Percentiles rank a stretch among this genome's conserved stretches.
phyloP scores from a whole-genome alignment of 2,329 filamentous ascomycete genomes.

The Beauveria sp. region DNA sequence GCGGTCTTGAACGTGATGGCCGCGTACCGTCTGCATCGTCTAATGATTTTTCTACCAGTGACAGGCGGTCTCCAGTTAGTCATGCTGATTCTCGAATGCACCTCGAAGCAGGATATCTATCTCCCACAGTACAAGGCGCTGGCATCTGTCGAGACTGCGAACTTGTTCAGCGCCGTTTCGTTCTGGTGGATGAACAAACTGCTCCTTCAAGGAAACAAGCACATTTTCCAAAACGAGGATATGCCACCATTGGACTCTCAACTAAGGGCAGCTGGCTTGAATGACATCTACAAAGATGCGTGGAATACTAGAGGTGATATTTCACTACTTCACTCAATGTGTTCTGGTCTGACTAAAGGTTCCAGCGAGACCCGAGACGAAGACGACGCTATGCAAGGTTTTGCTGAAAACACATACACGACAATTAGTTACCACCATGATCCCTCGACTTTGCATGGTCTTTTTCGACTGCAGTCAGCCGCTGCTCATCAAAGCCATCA shows the following conservation, averaged over 20 bases:
- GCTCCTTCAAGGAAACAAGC: slow-evolving; percentile 2
- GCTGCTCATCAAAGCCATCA: slow-evolving; percentile 29
- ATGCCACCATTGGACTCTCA: slow-evolving; percentile 1
- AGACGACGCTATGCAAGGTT: neutral
- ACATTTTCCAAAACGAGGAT: slow-evolving; percentile 1
- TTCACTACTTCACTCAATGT: neutral
- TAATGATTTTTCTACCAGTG: neutral
- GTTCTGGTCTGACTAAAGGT: neutral
- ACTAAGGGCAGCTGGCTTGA: neutral
- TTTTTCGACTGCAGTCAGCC: slow-evolving; percentile 34
- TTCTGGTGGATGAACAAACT: slow-evolving; percentile 11
- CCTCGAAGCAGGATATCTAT: neutral
- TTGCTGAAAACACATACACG: neutral
- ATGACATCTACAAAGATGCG: neutral
- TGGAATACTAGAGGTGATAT: neutral
- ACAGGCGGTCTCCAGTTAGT: neutral
- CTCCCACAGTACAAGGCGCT: neutral
- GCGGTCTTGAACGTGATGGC: neutral
- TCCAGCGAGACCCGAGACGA: neutral
- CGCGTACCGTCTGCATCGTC: neutral
- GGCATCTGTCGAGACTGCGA: slow-evolving; percentile 4
- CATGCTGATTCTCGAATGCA: slow-evolving; percentile 3
- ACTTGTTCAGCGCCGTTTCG: neutral
- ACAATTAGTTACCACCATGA: slow-evolving; percentile 18
- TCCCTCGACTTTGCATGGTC: slow-evolving; percentile 30